Evolutionary conservation across 371 early-diverging fungal genomes (phyloP), one percentile per base, ranked within the genome.

Genomic region (Mortierella sp.): DNA sequence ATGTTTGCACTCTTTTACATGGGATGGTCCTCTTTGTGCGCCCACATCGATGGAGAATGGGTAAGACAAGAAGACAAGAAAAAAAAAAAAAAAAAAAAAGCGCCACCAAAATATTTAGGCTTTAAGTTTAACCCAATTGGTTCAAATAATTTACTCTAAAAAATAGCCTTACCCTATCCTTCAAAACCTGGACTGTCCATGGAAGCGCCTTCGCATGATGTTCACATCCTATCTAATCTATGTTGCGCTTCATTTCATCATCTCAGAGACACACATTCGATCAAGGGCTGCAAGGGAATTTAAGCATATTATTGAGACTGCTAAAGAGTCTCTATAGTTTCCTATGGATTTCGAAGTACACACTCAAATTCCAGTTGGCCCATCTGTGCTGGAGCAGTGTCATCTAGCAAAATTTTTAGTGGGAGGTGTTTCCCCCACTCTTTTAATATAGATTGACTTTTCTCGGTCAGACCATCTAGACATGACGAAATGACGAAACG

Each of bases 141-240:
- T 32, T 61, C 3, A 15, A 19, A 10, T 32, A 9, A 13, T 41
- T 16, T 4, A 55, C 38, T 38, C 38, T 7, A n/a, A 15, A 45
- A 16, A n/a, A 16, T 68, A 78, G 79, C 79, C 79, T 32, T 78
- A 78, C 55, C 79, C 79, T 10, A 33, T 78, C 36, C 38, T 78
- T 5, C 67, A 78, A 24, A 78, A 74, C 16, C 19, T 64, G 5
- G 32, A 1, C 0, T 59, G 65, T 22, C 67, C 74, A 22, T 78
- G 70, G 74, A 45, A 67, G 13, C 61, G 70, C 0, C 45, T 67
- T 11, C 41, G 41, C 11, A 15, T 67, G 36, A 73, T 78, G 79
- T 2, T 64, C 24, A 40, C n/a, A 6, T 21, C 62, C 0, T 21
- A 59, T 4, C 8, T 22, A 1, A 21, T 63, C 9, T 67, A 65